phyloP scores from a whole-genome alignment of 805 yeast genomes.

The Kluyveromyces starmeri region DNA sequence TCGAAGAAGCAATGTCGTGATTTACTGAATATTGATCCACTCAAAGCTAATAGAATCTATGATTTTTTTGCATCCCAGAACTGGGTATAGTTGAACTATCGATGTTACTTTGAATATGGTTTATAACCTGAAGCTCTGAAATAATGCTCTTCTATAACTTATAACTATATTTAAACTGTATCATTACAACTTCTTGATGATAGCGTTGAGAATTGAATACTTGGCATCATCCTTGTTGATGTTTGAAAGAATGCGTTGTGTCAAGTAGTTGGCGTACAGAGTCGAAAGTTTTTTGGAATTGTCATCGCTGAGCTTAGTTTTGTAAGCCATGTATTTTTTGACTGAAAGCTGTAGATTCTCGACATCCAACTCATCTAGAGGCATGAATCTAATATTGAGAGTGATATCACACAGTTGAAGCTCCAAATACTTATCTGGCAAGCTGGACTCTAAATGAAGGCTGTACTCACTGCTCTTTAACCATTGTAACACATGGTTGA shows the following conservation, averaged over 20 bases:
- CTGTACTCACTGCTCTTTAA: slow-evolving; percentile 37
- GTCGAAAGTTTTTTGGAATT: slow-evolving; percentile 30
- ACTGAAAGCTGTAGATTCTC: slow-evolving; percentile 59
- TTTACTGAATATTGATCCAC: slow-evolving; percentile 72
- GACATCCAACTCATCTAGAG: slow-evolving; percentile 34
- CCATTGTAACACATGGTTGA: slow-evolving; percentile 52
- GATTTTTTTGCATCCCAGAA: slow-evolving; percentile 90
- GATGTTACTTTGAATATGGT: no score
- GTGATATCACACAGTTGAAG: slow-evolving; percentile 46
- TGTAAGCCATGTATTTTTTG: slow-evolving; percentile 58
- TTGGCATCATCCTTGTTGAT: slow-evolving; percentile 24
- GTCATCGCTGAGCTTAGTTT: slow-evolving; percentile 32
- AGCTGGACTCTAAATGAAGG: slow-evolving; percentile 19
- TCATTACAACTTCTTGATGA: slow-evolving; percentile 25
- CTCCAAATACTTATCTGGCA: slow-evolving; percentile 32
- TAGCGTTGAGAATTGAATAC: slow-evolving; percentile 23
- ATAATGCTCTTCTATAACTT: slow-evolving; percentile 1
- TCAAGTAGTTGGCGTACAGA: slow-evolving; percentile 27
- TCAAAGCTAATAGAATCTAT: slow-evolving; percentile 78
- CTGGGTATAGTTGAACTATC: slow-evolving; percentile 55
- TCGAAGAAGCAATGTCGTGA: slow-evolving; percentile 84
- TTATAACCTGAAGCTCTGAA: background rate
- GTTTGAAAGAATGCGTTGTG: slow-evolving; percentile 27
- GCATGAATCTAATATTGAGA: slow-evolving; percentile 53
- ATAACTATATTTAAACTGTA: background rate